phyloP scores from a whole-genome alignment of 768 basidiomycete genomes.

The Leucogyrophana mollusca region DNA sequence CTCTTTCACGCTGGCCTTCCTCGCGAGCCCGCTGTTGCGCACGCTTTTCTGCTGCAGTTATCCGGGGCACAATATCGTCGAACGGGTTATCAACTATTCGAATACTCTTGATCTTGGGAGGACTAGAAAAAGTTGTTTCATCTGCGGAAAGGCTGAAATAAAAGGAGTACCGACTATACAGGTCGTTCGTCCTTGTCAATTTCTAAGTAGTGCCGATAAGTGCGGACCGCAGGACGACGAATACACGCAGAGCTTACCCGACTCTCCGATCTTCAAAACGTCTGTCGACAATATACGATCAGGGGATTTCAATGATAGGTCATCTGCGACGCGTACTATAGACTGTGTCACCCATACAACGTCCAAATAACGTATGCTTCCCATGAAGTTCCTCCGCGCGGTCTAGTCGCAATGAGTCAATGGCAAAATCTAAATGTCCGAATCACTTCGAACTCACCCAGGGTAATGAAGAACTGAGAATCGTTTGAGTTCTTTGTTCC shows the following conservation, averaged over 20 bases:
- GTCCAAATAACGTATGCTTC: constrained; percentile 94
- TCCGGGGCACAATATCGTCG: constrained; percentile 91
- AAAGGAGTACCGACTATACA: constrained; percentile 58
- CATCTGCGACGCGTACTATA: constrained; percentile 60
- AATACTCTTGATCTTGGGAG: constrained; percentile 86
- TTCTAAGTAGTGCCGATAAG: too few relatives aligned
- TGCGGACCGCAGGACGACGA: too few relatives aligned
- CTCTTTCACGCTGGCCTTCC: constrained; percentile 72
- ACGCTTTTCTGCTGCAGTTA: constrained; percentile 89
- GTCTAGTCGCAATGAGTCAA: constrained; percentile 43
- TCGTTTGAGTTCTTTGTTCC: constrained; percentile 87
- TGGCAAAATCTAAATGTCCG: neutral
- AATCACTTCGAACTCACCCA: constrained; percentile 49
- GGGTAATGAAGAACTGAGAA: constrained; percentile 94
- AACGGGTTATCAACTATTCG: constrained; percentile 93
- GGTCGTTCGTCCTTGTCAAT: constrained; percentile 74
- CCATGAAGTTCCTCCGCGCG: constrained; percentile 91
- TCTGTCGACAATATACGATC: constrained; percentile 43
- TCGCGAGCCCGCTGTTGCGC: constrained; percentile 82
- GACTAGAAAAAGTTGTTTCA: constrained; percentile 41
- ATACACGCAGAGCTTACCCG: constrained; percentile 59
- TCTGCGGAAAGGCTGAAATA: neutral
- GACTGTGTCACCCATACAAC: constrained; percentile 82
- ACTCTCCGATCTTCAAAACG: constrained; percentile 87
- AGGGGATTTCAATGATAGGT: neutral